Percentiles rank a stretch among this genome's conserved stretches.
Conservation (phyloP, 352 stramenopile species). For the Phytophthora colocasiae region DNA sequence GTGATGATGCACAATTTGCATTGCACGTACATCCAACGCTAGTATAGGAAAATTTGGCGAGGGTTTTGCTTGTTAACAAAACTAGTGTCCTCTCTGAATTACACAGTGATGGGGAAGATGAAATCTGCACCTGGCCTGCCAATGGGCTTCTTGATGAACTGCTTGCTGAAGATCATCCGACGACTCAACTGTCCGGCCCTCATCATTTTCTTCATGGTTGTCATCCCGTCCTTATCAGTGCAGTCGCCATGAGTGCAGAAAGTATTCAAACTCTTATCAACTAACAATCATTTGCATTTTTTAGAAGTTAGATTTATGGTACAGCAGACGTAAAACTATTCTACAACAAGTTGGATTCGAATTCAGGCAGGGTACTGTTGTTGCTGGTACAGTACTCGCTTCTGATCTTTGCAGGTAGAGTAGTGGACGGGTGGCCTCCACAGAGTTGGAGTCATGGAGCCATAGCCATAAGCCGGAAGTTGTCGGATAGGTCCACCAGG, state of each 20-base stretch:
- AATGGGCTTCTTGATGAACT: too few relatives aligned
- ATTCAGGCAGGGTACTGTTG: slow-evolving; percentile 12
- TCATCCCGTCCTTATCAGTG: slow-evolving; percentile 69
- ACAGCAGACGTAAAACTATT: slow-evolving; percentile 3
- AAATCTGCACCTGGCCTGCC: slow-evolving; percentile 60
- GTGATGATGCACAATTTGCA: too few relatives aligned
- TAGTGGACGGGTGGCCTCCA: slow-evolving; percentile 25
- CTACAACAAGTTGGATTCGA: slow-evolving; percentile 1
- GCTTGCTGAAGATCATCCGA: slow-evolving; percentile 53
- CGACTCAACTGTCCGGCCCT: slow-evolving; percentile 70
- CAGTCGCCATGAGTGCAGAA: slow-evolving; percentile 67
- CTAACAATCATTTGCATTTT: too few relatives aligned
- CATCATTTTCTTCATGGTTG: slow-evolving; percentile 76
- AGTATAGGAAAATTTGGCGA: too few relatives aligned
- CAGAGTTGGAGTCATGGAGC: slow-evolving; percentile 9
- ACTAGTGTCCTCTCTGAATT: too few relatives aligned
- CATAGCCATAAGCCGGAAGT: slow-evolving; percentile 1
- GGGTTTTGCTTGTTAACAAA: too few relatives aligned
- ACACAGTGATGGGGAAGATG: slow-evolving; percentile 36
- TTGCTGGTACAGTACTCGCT: slow-evolving; percentile 11
- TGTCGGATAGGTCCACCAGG: slow-evolving; percentile 17
- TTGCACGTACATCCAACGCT: too few relatives aligned
- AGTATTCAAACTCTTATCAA: slow-evolving; percentile 32
- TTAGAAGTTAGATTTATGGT: slow-evolving; percentile 3
- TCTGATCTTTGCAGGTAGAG: slow-evolving; percentile 1